Base-by-base conservation (phyloP, 2,329 filamentous ascomycete species). In the Gnomoniopsis smithogilvyi region DNA sequence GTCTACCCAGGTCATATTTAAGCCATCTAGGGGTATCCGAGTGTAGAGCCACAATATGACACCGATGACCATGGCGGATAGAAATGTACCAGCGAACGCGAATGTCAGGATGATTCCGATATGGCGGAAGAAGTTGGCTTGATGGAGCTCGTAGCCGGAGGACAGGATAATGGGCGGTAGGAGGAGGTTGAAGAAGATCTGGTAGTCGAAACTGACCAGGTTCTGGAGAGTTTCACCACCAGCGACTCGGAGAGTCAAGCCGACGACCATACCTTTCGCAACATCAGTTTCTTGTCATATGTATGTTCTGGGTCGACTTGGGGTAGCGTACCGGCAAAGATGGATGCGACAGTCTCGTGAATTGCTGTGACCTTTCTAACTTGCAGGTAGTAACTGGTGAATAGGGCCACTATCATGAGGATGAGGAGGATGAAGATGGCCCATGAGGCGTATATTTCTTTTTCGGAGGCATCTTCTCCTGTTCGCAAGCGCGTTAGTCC, bases 161-260 rank as follows among this genome's bases (percentile, higher is more conserved):
- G 93, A 94, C 30, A 99, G 83, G 72, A 99, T 99, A 71, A 99
- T 99, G 58, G 95, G 95, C 41, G 95, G 95, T n/a, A 99, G 89
- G 14, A 99, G 85, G 49, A 99, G 85, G 74, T 99, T 99, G 82
- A 99, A 99, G 81, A 99, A 99, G 80, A 98, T 96, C 72, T 98
- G 93, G 73, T 97, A 97, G 78, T 98, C 90, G 80, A 99, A 99
- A 74, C 89, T 96, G 70, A 99, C 92, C 64, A 91, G 87, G 71
- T 91, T 90, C 73, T 93, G 89, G 67, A 99, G 92, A 63, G 89
- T 91, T 63, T 91, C 88, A 65, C 89, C 88, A 54, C 89, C 88
- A 47, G 87, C 91, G 63, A 97, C 78, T 69, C 95, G 86, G 60
- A 99, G 86, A 61, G 96, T 84, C 67, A 99, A 80, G 6, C 95